Conservation (phyloP, 2,329 filamentous ascomycete genomes). For the Phyllosticta citrichinensis region DNA sequence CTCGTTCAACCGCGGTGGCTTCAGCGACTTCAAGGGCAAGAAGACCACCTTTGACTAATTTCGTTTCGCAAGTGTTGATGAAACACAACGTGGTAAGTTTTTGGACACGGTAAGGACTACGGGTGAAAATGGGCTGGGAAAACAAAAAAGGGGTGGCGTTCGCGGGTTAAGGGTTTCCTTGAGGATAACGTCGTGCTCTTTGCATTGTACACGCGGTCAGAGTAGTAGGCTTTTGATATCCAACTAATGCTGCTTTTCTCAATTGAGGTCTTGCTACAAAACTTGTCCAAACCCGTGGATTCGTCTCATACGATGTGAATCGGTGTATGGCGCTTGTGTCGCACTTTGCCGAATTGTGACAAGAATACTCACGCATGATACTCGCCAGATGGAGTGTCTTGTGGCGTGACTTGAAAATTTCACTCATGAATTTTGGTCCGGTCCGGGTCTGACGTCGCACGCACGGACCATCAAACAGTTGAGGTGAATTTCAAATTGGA, state of each 20-base stretch:
- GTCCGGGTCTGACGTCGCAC: background rate
- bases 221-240: background rate
- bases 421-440: background rate
- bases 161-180: background rate
- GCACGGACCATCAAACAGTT: constrained; percentile 9
- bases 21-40: constrained; percentile 64
- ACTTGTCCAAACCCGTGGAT: too few species aligned
- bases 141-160: background rate
- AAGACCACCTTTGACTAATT: constrained; percentile 56
- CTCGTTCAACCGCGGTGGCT: constrained; percentile 42
- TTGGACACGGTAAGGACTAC: background rate
- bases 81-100: background rate
- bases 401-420: constrained; percentile 6
- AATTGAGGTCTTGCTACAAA: background rate
- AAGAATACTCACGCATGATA: background rate
- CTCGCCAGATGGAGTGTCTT: background rate
- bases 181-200: background rate
- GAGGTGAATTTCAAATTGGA: constrained; percentile 1
- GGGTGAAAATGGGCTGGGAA: background rate
- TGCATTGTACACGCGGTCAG: background rate
- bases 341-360: background rate
- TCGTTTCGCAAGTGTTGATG: background rate
- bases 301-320: too few species aligned
- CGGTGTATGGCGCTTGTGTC: too few species aligned
- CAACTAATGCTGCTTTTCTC: background rate